These are phyloP conservation scores for Fistulifera pelliculosa DNA, from an alignment of 108 stramenopile species.

Conservation along the genomic window DNA sequence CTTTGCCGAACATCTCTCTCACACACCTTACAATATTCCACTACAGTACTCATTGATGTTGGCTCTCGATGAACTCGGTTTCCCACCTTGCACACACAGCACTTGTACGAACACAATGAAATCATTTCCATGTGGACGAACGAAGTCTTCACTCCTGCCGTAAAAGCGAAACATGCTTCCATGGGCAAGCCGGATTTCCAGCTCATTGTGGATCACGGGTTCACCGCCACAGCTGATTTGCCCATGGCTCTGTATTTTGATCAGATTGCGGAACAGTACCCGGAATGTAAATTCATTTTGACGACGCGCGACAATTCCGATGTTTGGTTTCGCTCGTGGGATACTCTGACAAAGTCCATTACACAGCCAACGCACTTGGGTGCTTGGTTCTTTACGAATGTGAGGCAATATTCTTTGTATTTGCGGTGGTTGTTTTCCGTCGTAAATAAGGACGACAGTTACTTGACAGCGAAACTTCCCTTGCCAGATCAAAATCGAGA, in stretches of 20 bases:
- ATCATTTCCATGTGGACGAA: slow-evolving; percentile 50
- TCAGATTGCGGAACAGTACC: slow-evolving; percentile 50
- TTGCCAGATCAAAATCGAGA: slow-evolving; percentile 51
- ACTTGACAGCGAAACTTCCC: slow-evolving; percentile 34
- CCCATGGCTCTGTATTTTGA: slow-evolving; percentile 67
- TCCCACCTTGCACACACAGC: slow-evolving; percentile 68
- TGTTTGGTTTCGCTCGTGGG: slow-evolving; percentile 71
- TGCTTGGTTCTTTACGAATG: slow-evolving; percentile 29
- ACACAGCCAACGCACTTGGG: slow-evolving; percentile 42
- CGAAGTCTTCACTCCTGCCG: slow-evolving; percentile 44
- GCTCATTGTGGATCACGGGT: slow-evolving; percentile 37
- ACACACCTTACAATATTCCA: not conserved
- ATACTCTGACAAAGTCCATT: slow-evolving; percentile 51
- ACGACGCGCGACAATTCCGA: slow-evolving; percentile 61
- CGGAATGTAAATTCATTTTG: slow-evolving; percentile 73
- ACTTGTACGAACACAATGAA: slow-evolving; percentile 55
- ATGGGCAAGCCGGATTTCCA: slow-evolving; percentile 50
- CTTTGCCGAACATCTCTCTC: not conserved
- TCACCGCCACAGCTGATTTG: slow-evolving; percentile 60
- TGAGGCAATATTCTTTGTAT: slow-evolving; percentile 46
- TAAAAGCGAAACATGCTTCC: slow-evolving; percentile 26
- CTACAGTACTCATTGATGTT: slow-evolving; percentile 57
- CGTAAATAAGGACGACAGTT: slow-evolving; percentile 55
- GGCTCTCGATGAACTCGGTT: slow-evolving; percentile 66
- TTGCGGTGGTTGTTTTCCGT: slow-evolving; percentile 70